Evolutionary conservation across 179 eudicot species (phyloP), one percentile per base, ranked within the genome.

Genomic region (Carnegiea gigantea): DNA sequence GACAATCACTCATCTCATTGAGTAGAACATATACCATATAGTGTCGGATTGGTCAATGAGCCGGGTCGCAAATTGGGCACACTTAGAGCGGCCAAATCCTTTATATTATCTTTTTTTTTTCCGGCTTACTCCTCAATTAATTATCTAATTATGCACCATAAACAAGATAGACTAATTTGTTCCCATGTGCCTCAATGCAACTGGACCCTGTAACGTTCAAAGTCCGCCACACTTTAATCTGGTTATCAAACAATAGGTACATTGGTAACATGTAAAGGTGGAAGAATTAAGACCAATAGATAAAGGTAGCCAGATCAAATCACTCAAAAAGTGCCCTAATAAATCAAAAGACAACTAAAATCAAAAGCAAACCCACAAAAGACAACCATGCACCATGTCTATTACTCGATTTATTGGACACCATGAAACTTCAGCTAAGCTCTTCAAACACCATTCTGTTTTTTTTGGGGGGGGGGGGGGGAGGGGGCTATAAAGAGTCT

Each of bases 261-360:
- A 65, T 60, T 70, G 73, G 73, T 48, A 13, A 71, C 84, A 59
- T 77, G 28, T 36, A 65, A 51, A 73, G 40, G 79, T 73, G 85
- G 82, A 36, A 54, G 60, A 70, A 5, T 70, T 15, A 24, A 70
- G 79, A 81, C 79, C 83, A 81, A 75, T 81, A 5, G 26, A 10
- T 79, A 26, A 57, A 62, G 70, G 75, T 65, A 73, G 62, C 70
- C 64, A 4, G 23, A 71, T 75, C 75, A 74, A 74, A 59, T 70
- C 54, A 57, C 68, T 18, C 30, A 48, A 83, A 83, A 78, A 74
- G 78, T 64, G 18, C 43, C 46, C 21, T 21, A 24, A 17, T 24
- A 57, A 57, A 57, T 20, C 23, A 74, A 48, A 48, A 54, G 40
- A 57, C 62, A n/a, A 30, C 21, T 78, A 68, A 77, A 44, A 76